Base-by-base conservation (phyloP, 1,139 yeast genomes). In the Pichia sp. region DNA sequence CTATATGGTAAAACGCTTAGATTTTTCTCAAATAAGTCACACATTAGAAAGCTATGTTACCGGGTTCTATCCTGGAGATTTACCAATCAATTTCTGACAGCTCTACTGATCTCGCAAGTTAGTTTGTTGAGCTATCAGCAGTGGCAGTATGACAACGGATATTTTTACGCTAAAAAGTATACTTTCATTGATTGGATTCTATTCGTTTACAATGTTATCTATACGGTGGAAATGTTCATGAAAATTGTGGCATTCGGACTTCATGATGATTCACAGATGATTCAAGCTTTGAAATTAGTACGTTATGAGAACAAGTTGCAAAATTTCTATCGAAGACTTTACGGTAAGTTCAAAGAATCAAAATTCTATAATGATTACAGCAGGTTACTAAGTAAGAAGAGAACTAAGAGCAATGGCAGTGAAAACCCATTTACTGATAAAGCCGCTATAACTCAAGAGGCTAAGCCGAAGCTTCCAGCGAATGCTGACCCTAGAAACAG, bases 181-280 rank as follows among this genome's bases (percentile, higher is more conserved):
- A 60, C 64, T 13, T 73, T 81, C 79, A 67, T 72, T 0, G 93
- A 83, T 50, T 72, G 73, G 63, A 41, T 66, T 0, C 50, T 78
- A 19, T 58, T 78, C 15, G 63, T 56, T 0, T 67, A 81, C 22
- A 83, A 82, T 50, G 25, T 69, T 2, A 39, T 75, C 10, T 86
- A 80, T 53, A 80, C 96, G 0, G 15, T 67, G 2, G 94, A 85
- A 49, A 67, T 77, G 32, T 30, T 58, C 0, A 58, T 70, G 4
- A 82, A 81, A 50, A 65, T 77, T 2, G 62, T 86, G 32, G 84
- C 91, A 0, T 83, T 74, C 58, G 95, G 95, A 0, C 62, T 83
- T 15, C 66, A 72, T 62, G 85, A 84, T 52, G 94, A 84, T 52
- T 66, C 72, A 2, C 65, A 69, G 28, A 67, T 79, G 76, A 77